Conservation (phyloP, 768 basidiomycete genomes). For the Tubosaeta sp. region DNA sequence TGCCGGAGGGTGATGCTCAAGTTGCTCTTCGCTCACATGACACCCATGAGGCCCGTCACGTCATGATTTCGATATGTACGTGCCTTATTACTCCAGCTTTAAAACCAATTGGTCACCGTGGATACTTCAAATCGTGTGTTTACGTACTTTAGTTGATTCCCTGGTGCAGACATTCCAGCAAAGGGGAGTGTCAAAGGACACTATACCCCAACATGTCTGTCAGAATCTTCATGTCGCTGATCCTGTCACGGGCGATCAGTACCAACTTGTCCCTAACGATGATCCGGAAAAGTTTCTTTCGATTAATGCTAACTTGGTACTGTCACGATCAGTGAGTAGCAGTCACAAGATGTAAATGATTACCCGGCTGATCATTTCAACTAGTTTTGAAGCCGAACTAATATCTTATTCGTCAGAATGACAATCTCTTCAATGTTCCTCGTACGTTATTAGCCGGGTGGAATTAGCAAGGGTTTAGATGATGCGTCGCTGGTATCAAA, state of each 20-base stretch:
- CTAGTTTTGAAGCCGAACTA: slow-evolving; percentile 1
- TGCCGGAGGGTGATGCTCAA: not conserved
- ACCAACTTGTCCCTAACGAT: slow-evolving; percentile 1
- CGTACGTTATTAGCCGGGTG: not conserved
- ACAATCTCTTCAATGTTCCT: not conserved
- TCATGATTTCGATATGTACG: slow-evolving; percentile 4
- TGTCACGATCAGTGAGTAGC: slow-evolving; percentile 6
- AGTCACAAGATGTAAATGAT: not conserved
- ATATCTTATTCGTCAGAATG: not conserved
- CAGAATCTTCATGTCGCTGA: slow-evolving; percentile 4
- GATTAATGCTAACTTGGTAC: not conserved
- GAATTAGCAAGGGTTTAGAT: not conserved
- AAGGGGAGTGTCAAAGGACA: slow-evolving; percentile 1
- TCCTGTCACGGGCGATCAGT: slow-evolving; percentile 5
- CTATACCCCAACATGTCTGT: slow-evolving; percentile 6
- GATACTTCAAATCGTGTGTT: not conserved
- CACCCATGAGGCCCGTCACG: not conserved
- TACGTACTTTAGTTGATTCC: not conserved
- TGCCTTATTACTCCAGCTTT: not conserved
- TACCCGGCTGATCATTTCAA: not conserved
- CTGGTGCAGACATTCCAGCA: not conserved
- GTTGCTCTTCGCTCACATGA: not conserved
- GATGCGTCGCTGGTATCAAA: not conserved
- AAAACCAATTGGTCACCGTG: not conserved
- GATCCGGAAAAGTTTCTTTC: not conserved